Base-by-base conservation (phyloP, 1,139 yeast species). In the Saccharomyces hybrid region DNA sequence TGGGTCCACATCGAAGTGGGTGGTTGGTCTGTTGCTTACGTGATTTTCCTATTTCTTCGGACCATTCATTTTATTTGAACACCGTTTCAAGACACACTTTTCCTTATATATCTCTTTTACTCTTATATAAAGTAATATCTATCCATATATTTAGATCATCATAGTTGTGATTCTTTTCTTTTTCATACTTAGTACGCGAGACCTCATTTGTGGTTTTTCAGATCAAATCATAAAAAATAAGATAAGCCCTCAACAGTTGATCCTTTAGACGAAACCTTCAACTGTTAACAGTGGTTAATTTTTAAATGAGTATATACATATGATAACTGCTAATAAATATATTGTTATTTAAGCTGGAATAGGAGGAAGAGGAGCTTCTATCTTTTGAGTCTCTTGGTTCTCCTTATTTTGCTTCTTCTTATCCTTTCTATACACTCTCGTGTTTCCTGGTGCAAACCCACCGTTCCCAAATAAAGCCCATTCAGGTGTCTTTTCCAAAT, bases 381-480 rank as follows among this genome's bases (percentile, higher is more conserved):
- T 16, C 13, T 16, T 16, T 38, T 14, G 8, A 7, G 23, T 34
- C 14, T 27, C 46, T 31, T 34, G 49, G 9, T 25, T 50, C 26
- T 50, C 48, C 26, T 48, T 44, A 28, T 32, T 25, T 34, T 31
- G 27, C 48, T 41, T 49, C 47, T 64, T 82, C 66, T 84, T 86
- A 42, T 86, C 86, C 68, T 84, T 85, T 63, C 88, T 78, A 62
- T 81, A 83, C 60, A 73, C 84, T 62, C 82, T 79, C 1, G 82
- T 80, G 71, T 90, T 97, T 5, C 78, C 87, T 0, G 98, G 98
- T 62, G 85, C 88, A 74, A 90, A 90, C 0, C 98, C 98, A 9
- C 91, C 96, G 26, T 93, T 82, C 1, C 96, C 97, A 81, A 89
- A 90, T 54, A 84, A 78, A 0, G 97, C 97, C 96, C 96, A 90